These are phyloP conservation scores for Fraxinus latifolia DNA, from an alignment of 305 asterid species.

Conservation along the genomic window DNA sequence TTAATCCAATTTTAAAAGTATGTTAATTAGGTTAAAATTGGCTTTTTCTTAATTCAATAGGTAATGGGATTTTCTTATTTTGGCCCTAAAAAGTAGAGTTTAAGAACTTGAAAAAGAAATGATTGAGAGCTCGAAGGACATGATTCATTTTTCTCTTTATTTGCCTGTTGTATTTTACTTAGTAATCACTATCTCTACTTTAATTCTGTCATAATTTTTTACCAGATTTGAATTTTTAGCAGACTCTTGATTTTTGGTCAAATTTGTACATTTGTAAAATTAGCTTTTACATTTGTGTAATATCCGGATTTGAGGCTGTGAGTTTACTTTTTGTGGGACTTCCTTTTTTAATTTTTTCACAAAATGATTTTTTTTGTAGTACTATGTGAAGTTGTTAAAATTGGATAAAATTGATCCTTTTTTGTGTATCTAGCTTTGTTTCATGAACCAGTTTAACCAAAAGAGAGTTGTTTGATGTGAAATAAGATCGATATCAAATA, in stretches of 20 bases:
- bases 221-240: not conserved
- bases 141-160: not conserved
- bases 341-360: not conserved
- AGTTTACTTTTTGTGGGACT: not conserved
- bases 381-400: not conserved
- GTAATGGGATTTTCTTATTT: not conserved
- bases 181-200: not conserved
- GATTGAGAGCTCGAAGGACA: not conserved
- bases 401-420: not conserved
- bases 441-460: not conserved
- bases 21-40: not conserved
- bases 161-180: not conserved
- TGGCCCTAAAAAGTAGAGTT: not conserved
- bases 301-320: not conserved
- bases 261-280: not conserved
- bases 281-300: not conserved
- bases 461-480: not conserved
- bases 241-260: not conserved
- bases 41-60: constrained; percentile 3
- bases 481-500: not conserved
- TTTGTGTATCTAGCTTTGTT: not conserved
- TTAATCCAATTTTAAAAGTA: too few species aligned
- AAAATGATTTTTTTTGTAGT: not conserved
- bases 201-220: not conserved
- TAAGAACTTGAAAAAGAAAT: not conserved